phyloP scores from a whole-genome alignment of 495 filamentous ascomycete genomes.

The Lasiosphaeria miniovina region DNA sequence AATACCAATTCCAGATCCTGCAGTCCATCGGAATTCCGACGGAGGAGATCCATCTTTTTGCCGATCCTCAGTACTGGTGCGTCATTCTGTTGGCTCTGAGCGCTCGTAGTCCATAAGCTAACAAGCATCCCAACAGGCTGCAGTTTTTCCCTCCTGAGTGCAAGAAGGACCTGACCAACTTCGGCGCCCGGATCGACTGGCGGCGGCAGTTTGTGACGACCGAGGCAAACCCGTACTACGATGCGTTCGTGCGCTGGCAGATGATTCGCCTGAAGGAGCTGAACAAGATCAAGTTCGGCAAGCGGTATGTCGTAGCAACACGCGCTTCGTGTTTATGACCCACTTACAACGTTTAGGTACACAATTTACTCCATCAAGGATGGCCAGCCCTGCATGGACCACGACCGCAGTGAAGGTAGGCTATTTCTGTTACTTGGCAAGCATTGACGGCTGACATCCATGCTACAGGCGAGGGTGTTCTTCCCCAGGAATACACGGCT shows the following conservation, averaged over 20 bases:
- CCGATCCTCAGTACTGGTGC: slow-evolving; percentile 66
- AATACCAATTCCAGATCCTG: slow-evolving; percentile 53
- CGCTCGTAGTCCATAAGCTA: too few relatives aligned
- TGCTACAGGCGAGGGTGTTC: slow-evolving; percentile 65
- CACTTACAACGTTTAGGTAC: slow-evolving; percentile 37
- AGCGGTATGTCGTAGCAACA: slow-evolving; percentile 36
- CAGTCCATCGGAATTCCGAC: slow-evolving; percentile 73
- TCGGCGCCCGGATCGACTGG: slow-evolving; percentile 80
- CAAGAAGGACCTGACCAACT: slow-evolving; percentile 64
- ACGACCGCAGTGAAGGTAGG: slow-evolving; percentile 70
- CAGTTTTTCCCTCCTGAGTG: slow-evolving; percentile 72
- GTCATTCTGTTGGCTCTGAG: too few relatives aligned
- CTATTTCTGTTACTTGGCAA: too few relatives aligned
- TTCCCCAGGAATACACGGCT: slow-evolving; percentile 82
- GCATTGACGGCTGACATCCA: too few relatives aligned
- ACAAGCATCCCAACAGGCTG: slow-evolving; percentile 38
- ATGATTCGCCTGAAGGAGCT: slow-evolving; percentile 79
- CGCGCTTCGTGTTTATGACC: too few relatives aligned
- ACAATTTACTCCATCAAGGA: slow-evolving; percentile 82
- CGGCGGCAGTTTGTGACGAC: slow-evolving; percentile 76
- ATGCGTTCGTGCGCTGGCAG: slow-evolving; percentile 84
- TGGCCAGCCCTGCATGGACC: slow-evolving; percentile 92
- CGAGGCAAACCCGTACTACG: slow-evolving; percentile 85
- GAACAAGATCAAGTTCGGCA: slow-evolving; percentile 80
- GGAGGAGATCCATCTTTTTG: slow-evolving; percentile 80